These are phyloP conservation scores for Aspergillus vadensis DNA, from an alignment of 2,329 filamentous ascomycete species.

Conservation along the genomic window DNA sequence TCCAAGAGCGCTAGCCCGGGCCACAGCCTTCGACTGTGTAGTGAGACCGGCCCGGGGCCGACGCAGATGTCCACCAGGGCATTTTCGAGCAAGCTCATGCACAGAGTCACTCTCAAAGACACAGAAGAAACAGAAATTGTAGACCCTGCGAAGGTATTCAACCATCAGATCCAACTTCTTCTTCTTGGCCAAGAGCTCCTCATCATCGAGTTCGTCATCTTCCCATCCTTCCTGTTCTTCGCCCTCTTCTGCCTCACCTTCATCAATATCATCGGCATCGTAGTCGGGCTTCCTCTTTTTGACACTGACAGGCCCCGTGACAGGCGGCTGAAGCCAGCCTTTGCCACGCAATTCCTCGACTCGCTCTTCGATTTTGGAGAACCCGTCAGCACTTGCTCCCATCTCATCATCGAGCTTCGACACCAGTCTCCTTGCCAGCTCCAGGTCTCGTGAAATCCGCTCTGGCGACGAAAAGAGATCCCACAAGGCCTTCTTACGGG, in stretches of 20 bases:
- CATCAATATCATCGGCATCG: constrained; percentile 43
- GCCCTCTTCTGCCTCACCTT: constrained; percentile 73
- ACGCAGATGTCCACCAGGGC: constrained; percentile 93
- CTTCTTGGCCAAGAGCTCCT: constrained; percentile 87
- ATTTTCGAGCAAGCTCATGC: constrained; percentile 93
- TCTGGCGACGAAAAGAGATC: constrained; percentile 94
- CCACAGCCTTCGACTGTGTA: constrained; percentile 78
- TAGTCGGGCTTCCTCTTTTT: constrained; percentile 61
- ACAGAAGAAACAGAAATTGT: constrained; percentile 99
- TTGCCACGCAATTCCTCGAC: constrained; percentile 78
- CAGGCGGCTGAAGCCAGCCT: constrained; percentile 71
- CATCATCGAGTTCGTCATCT: constrained; percentile 78
- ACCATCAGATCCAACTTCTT: constrained; percentile 95
- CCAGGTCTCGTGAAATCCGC: constrained; percentile 85
- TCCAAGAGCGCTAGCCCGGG: constrained; percentile 78
- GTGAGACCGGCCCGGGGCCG: constrained; percentile 85
- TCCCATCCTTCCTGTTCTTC: constrained; percentile 72
- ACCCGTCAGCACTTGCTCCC: constrained; percentile 73
- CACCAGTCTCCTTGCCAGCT: constrained; percentile 78
- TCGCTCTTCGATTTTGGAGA: constrained; percentile 78
- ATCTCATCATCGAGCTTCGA: constrained; percentile 83
- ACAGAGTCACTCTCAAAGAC: constrained; percentile 98
- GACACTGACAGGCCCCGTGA: constrained; percentile 41
- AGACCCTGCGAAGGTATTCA: constrained; percentile 93
- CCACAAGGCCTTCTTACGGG: constrained; percentile 94